Evolutionary conservation across 163 green algal species (phyloP), one percentile per base, ranked within the genome.

Genomic region (Volvox carteri): DNA sequence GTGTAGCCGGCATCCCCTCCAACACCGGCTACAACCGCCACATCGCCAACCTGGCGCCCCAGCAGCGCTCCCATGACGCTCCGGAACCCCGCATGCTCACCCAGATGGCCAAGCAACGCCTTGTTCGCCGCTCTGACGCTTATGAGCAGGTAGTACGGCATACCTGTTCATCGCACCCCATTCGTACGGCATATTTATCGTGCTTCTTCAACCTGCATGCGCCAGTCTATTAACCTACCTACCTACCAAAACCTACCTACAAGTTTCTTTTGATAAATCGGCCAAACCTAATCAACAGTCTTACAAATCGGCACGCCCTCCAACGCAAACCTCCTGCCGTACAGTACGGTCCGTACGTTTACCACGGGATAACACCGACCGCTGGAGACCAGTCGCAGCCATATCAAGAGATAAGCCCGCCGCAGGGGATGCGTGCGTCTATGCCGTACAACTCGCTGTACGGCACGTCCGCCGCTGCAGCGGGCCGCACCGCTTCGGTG

Each of bases 11-110:
- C 25, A 72, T 80, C 50, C 83, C 68, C 2, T 60, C 41, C 11
- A 83, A 88, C 25, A 28, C 83, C 14, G 83, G 83, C 18, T 88
- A 88, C 83, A 88, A 74, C 50, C 68, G 83, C 25, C 83, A 88
- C 52, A 79, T 88, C 14, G 11, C 68, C 33, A 79, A 72, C 70
- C 83, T 75, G 68, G 50, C 83, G 16, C 68, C 83, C 33, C 68
- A 21, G 39, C 83, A 16, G 30, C 68, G 50, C 16, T 44, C 83
- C 37, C 23, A 56, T 35, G 68, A 83, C 28, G 23, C 25, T 19
- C 25, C 83, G 35, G 83, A 88, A 25, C 68, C 83, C 25, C 68
- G 70, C 7, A 68, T 37, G 39, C 50, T 88, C 33, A 83, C 68
- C 48, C 9, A 52, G 21, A 37, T 88, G 42, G 33, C 83, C 9